A percentile compares a stretch with the other conserved stretches of the same genome.
phyloP scores from a whole-genome alignment of 352 stramenopile genomes.

The Peronospora farinosa region DNA sequence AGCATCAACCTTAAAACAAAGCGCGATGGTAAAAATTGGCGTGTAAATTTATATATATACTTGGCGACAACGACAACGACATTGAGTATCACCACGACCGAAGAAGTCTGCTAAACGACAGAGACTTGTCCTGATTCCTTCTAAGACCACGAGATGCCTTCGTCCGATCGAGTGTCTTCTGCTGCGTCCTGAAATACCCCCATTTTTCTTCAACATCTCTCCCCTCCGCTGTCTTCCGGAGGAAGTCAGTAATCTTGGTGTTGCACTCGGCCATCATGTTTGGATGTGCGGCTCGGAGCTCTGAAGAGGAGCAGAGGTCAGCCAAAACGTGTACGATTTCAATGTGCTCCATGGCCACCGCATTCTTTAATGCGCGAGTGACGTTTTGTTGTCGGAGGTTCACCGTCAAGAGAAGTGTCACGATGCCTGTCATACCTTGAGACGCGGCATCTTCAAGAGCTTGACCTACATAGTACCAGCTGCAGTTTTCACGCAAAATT shows the following conservation, averaged over 20 bases:
- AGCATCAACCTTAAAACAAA: no score
- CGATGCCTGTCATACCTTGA: constrained; percentile 6
- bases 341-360: constrained; percentile 5
- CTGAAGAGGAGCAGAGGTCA: constrained; percentile 14
- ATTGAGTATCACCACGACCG: constrained; percentile 13
- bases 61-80: neutral
- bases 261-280: neutral
- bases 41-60: no score
- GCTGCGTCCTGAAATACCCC: constrained; percentile 17
- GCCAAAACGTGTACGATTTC: constrained; percentile 11
- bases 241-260: constrained; percentile 5
- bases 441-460: constrained; percentile 16
- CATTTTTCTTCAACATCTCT: constrained; percentile 21
- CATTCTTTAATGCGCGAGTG: constrained; percentile 15
- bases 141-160: constrained; percentile 4
- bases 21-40: no score
- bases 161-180: constrained; percentile 16
- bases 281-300: constrained; percentile 7
- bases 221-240: constrained; percentile 11
- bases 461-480: constrained; percentile 13
- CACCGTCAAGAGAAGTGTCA: constrained; percentile 17
- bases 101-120: constrained; percentile 17
- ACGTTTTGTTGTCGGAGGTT: constrained; percentile 17
- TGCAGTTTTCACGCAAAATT: constrained; percentile 17
- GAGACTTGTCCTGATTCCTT: constrained; percentile 2